Percentiles rank a stretch among this genome's conserved stretches.
These are phyloP conservation scores for Exophiala alcalophila DNA, from an alignment of 2,329 filamentous ascomycete genomes.

Conservation along the genomic window DNA sequence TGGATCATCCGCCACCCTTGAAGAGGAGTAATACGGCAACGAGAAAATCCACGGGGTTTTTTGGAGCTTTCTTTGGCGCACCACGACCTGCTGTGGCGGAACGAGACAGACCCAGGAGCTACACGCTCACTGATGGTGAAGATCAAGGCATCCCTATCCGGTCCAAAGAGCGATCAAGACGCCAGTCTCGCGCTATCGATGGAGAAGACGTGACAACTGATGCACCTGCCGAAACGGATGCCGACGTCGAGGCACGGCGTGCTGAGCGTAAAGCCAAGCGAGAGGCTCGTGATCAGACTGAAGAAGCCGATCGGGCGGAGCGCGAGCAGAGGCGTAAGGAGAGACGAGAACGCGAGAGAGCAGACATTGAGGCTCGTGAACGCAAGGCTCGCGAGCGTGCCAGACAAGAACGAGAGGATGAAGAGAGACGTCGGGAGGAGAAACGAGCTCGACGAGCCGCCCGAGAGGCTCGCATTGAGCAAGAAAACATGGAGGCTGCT, in stretches of 20 bases:
- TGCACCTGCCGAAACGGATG: conserved; percentile 51
- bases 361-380: conserved; percentile 54
- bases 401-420: conserved; percentile 57
- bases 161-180: conserved; percentile 38
- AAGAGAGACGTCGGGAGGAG: conserved; percentile 55
- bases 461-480: conserved; percentile 34
- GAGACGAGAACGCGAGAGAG: conserved; percentile 52
- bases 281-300: conserved; percentile 41
- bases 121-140: conserved; percentile 28
- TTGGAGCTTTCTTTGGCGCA: conserved; percentile 65
- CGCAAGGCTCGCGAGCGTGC: conserved; percentile 40
- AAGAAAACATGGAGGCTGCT: conserved; percentile 35
- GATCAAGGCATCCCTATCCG: conserved; percentile 26
- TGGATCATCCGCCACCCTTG: conserved; percentile 51
- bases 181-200: conserved; percentile 47
- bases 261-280: conserved; percentile 61
- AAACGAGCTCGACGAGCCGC: conserved; percentile 54
- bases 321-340: conserved; percentile 37
- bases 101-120: conserved; percentile 30
- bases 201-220: conserved; percentile 47
- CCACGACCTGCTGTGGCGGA: conserved; percentile 41
- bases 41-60: conserved; percentile 55
- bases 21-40: conserved; percentile 62
- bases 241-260: conserved; percentile 60
- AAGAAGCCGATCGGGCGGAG: conserved; percentile 36